A percentile compares a stretch with the other conserved stretches of the same genome.
These are phyloP conservation scores for Pseudozyma sp. DNA, from an alignment of 1,284 basidiomycete species.

Conservation along the genomic window DNA sequence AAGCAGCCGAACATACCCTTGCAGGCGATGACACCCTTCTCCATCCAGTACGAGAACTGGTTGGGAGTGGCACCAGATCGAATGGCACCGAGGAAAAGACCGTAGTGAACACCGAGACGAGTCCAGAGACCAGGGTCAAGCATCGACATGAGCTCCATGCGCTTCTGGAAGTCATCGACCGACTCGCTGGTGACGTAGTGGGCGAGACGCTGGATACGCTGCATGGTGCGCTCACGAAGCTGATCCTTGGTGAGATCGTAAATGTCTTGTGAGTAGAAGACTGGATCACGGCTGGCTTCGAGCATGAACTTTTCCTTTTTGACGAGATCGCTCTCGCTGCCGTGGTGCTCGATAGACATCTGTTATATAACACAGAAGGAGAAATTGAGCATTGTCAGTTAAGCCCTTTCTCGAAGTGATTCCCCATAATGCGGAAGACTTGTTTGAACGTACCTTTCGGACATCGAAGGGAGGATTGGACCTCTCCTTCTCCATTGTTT, in stretches of 20 bases:
- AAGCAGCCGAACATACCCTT: constrained; percentile 72
- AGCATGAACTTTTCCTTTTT: constrained; percentile 71
- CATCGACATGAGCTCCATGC: constrained; percentile 72
- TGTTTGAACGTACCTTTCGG: constrained; percentile 65
- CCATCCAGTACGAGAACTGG: constrained; percentile 73
- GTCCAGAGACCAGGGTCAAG: constrained; percentile 74
- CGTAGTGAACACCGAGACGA: constrained; percentile 73
- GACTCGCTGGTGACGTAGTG: constrained; percentile 65
- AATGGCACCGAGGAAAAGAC: constrained; percentile 72
- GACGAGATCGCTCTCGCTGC: constrained; percentile 66
- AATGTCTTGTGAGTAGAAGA: constrained; percentile 73
- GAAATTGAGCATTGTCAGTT: neutral
- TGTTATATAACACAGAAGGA: constrained; percentile 7
- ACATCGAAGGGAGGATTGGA: constrained; percentile 72
- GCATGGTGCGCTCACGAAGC: constrained; percentile 69
- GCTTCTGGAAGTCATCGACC: constrained; percentile 71
- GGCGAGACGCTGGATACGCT: constrained; percentile 58
- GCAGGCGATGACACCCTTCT: constrained; percentile 69
- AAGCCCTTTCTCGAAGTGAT: neutral
- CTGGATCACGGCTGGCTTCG: constrained; percentile 72
- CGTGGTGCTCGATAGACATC: constrained; percentile 70
- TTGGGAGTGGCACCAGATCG: constrained; percentile 58
- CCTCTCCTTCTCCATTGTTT: constrained; percentile 70
- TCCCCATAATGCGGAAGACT: neutral
- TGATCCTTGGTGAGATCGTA: constrained; percentile 74